These are phyloP conservation scores for Beauveria medogensis DNA, from an alignment of 2,329 filamentous ascomycete genomes.

Conservation along the genomic window DNA sequence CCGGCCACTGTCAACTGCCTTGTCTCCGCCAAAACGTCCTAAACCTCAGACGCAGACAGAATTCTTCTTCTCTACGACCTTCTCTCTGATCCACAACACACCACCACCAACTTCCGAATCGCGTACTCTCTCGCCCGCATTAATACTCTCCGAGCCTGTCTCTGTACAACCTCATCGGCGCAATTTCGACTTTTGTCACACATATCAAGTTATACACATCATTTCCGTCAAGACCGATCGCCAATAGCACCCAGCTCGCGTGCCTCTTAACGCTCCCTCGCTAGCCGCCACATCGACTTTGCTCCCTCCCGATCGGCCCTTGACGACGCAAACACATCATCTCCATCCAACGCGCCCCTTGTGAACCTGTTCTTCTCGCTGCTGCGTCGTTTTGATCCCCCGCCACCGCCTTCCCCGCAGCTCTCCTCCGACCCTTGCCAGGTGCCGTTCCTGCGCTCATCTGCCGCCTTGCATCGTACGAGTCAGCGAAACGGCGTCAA, in stretches of 20 bases:
- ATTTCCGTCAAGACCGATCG: background rate
- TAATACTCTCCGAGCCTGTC: background rate
- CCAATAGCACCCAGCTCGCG: slow-evolving; percentile 7
- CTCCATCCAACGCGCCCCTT: background rate
- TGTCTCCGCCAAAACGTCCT: background rate
- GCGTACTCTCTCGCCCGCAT: background rate
- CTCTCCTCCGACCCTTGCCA: slow-evolving; percentile 2
- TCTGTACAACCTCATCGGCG: background rate
- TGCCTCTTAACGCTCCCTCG: slow-evolving; percentile 5
- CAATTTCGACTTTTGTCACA: background rate
- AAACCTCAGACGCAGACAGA: slow-evolving; percentile 7
- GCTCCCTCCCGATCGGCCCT: background rate
- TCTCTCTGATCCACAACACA: slow-evolving; percentile 11
- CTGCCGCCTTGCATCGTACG: slow-evolving; percentile 9
- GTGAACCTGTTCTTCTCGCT: background rate
- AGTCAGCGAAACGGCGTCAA: slow-evolving; percentile 31
- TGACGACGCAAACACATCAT: background rate
- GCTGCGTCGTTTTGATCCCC: background rate
- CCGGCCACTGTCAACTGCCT: background rate
- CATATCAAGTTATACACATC: background rate
- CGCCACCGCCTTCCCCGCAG: background rate
- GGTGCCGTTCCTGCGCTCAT: slow-evolving; percentile 11
- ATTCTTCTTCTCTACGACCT: slow-evolving; percentile 7
- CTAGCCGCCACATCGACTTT: background rate
- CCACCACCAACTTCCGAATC: slow-evolving; percentile 5